Base-by-base conservation (phyloP, 2,329 filamentous ascomycete species). In the Lasiodiplodia sp. region DNA sequence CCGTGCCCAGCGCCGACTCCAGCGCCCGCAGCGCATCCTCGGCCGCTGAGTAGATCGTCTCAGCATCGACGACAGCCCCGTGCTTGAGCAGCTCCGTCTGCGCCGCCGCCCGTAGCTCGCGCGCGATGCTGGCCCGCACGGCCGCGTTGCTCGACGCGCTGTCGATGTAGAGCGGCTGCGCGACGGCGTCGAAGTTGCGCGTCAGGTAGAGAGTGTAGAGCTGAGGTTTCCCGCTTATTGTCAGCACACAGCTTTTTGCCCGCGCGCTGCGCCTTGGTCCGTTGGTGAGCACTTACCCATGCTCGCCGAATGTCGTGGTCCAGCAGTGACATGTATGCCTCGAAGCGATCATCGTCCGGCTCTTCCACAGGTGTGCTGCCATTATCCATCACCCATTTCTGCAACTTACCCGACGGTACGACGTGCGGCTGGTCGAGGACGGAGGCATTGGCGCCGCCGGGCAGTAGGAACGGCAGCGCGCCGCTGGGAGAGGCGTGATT, bases 401-500 rank as follows among this genome's bases (percentile, higher is more conserved):
- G 86, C 60, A 97, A 83, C 73, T 90, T 92, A 72, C 83, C 87
- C 2, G 90, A 88, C 0, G 88, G 80, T 4, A 94, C 76, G 8
- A 80, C 76, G 64, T 81, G 79, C 34, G 79, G 71, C 62, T 81
- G 79, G 38, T 83, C 65, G 72, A 73, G 8, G 69, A 66, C 1
- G 75, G 73, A 2, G 71, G 68, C 7, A 72, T 53, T 72, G 3
- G 72, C 70, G 34, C 67, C 67, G 49, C 58, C 38, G 11, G 92
- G 91, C 10, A 95, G 86, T 53, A 99, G 86, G 81, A 97, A 98
- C 0, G 96, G 96, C 16, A 98, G 86, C n/a, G 90, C 86, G 69
- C 95, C 94, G 25, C 90, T 91, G 0, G 95, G 95, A 2, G 94
- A 97, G 64, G 95, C 94, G 83, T 98, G 96, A 79, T 98, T 98